A percentile compares a stretch with the other conserved stretches of the same genome.
Evolutionary conservation across 495 filamentous ascomycete species (phyloP).

Genomic region (Penicillium pulvis): DNA sequence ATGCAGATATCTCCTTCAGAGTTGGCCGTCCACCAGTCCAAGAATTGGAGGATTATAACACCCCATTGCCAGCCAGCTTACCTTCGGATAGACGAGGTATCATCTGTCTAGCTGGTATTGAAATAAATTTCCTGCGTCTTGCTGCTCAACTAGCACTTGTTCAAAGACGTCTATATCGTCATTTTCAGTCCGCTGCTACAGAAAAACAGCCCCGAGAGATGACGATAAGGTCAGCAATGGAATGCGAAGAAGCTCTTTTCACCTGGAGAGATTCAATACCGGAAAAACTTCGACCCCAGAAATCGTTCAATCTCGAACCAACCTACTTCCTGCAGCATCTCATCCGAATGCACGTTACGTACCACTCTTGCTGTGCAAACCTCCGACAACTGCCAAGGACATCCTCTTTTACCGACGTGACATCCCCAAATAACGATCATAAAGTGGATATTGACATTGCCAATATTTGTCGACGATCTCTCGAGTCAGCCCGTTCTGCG

Average conservation of each 20-base stretch:
- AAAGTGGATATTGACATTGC: neutral
- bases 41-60: conserved; percentile 20
- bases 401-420: conserved; percentile 5
- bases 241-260: conserved; percentile 16
- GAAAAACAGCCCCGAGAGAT: conserved; percentile 4
- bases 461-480: neutral
- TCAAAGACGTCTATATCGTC: conserved; percentile 19
- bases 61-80: conserved; percentile 9
- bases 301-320: conserved; percentile 3
- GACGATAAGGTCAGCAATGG: conserved; percentile 8
- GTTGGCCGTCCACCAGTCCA: conserved; percentile 21
- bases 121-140: conserved; percentile 19
- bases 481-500: conserved; percentile 21
- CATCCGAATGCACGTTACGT: conserved; percentile 21
- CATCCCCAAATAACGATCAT: neutral
- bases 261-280: conserved; percentile 16
- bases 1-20: conserved; percentile 24
- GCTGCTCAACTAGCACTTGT: conserved; percentile 19
- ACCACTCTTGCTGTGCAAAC: conserved; percentile 22
- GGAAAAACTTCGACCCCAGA: conserved; percentile 1
- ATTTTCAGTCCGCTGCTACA: conserved; percentile 12
- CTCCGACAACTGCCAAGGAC: conserved; percentile 14
- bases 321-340: conserved; percentile 13
- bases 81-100: conserved; percentile 20
- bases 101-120: conserved; percentile 4